Evolutionary conservation across 75 land plant genomes (phyloP).

Genomic region (Sequoiadendron giganteum): DNA sequence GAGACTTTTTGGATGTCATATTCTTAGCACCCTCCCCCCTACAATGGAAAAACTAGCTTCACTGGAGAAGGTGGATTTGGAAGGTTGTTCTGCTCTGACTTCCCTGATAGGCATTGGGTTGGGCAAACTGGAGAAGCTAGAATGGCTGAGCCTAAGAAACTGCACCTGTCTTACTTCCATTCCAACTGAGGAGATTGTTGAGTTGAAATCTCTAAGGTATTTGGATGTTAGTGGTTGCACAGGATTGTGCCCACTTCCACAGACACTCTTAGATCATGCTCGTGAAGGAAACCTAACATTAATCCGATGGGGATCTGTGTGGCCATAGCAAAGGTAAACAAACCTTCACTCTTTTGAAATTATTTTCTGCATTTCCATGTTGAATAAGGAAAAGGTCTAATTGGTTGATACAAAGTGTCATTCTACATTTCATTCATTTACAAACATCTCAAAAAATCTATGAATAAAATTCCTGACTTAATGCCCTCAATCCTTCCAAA

Average conservation of each 20-base stretch:
- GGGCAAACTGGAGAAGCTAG: conserved; percentile 12
- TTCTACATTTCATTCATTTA: not conserved
- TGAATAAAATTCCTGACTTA: not conserved
- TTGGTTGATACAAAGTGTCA: not conserved
- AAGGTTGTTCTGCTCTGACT: conserved; percentile 16
- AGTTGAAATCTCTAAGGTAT: conserved; percentile 14
- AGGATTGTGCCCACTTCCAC: conserved; percentile 17
- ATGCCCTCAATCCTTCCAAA: not conserved
- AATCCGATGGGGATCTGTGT: conserved; percentile 25
- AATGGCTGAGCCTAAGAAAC: conserved; percentile 23
- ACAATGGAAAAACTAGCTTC: conserved; percentile 18
- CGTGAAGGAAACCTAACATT: conserved; percentile 13
- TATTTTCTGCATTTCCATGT: not conserved
- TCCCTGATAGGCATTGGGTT: conserved; percentile 16
- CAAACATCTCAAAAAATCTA: not conserved
- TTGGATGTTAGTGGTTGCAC: conserved; percentile 29
- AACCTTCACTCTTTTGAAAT: not conserved
- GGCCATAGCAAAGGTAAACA: conserved; percentile 7
- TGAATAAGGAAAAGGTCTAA: not conserved
- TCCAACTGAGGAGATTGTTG: conserved; percentile 7
- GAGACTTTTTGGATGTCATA: conserved; percentile 20
- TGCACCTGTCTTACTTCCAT: conserved; percentile 11
- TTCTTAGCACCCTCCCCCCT: conserved; percentile 17
- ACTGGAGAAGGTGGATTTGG: conserved; percentile 27
- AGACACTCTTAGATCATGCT: conserved; percentile 13